These are phyloP conservation scores for Ehretia macrophylla DNA, from an alignment of 257 asterid species.

Conservation along the genomic window DNA sequence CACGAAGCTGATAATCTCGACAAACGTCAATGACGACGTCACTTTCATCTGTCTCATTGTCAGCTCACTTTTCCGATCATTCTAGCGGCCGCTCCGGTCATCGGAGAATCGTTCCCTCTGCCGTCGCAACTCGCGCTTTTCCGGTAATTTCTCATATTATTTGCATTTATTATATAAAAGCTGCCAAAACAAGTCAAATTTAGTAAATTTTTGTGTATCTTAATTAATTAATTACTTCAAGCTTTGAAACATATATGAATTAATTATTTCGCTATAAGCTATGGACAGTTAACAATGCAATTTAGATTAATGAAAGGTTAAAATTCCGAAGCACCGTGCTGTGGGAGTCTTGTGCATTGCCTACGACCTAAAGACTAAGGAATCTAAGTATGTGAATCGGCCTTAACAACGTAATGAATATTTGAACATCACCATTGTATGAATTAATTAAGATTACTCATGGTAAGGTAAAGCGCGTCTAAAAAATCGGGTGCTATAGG, in stretches of 20 bases:
- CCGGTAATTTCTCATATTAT: background rate
- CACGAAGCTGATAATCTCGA: too few relatives aligned
- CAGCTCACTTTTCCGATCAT: slow-evolving; percentile 17
- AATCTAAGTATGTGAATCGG: too few relatives aligned
- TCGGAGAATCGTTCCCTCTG: slow-evolving; percentile 12
- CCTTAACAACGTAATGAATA: too few relatives aligned
- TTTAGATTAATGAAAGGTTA: too few relatives aligned
- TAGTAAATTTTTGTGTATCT: background rate
- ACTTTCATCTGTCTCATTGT: slow-evolving; percentile 4
- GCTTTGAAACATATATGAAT: too few relatives aligned
- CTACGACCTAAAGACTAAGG: background rate
- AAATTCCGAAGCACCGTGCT: background rate
- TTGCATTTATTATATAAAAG: too few relatives aligned
- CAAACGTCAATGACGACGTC: slow-evolving; percentile 12
- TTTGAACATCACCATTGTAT: background rate
- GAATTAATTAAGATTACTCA: background rate
- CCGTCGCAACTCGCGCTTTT: slow-evolving; percentile 11
- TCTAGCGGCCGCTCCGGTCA: slow-evolving; percentile 7
- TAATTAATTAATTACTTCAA: too few relatives aligned
- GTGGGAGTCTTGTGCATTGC: background rate
- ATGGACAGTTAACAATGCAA: background rate
- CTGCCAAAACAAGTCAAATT: too few relatives aligned
- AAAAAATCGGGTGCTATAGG: too few relatives aligned
- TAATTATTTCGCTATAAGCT: background rate
- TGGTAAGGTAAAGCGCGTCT: background rate